Base-by-base conservation (phyloP, 257 asterid genomes). In the Solanum phureja region DNA sequence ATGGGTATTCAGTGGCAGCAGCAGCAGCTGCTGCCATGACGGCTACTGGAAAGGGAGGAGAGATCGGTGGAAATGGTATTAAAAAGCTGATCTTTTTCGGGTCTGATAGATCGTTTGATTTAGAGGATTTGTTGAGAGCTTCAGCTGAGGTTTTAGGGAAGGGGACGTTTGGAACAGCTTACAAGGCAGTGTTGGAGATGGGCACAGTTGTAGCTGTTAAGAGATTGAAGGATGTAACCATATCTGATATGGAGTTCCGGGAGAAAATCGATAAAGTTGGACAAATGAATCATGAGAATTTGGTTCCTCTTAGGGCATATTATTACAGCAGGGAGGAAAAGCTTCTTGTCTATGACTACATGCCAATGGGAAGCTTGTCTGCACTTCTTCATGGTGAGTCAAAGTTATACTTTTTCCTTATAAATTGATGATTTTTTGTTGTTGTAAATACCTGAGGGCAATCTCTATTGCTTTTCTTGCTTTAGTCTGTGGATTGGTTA, bases 361-460 rank as follows among this genome's bases (percentile, higher is more conserved):
- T 91, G 91, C 93, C 91, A 68, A 91, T 90, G 92, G 93, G 92
- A 64, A 90, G 93, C 90, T 88, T 91, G 83, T 91, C 93, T 86
- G 93, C 93, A 71, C 88, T 90, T 60, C 89, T 91, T 35, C 93
- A 91, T 81, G 93, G 93, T 91, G 68, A 91, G 89, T 83, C 60
- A 31, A 73, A 87, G 8, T 21, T 27, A 6, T 1, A 34, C 24
- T 44, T 49, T 72, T 35, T 21, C 12, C 19, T 29, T 13, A 37
- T 56, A 31, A 46, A 29, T 27, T 44, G 85, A 81, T 27, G 19
- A 16, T 1, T 3, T 46, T 79, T 46, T 46, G 9, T 42, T 77
- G 34, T 13, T 76, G 83, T n/a, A n/a, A 40, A n/a, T 38, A 76
- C 34, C 21, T 76, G 34, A 76, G 12, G 31, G 84, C 58, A 40